These are phyloP conservation scores for Rhytidiadelphus loreus DNA, from an alignment of 225 moss, liverwort and hornwort species.

Conservation along the genomic window DNA sequence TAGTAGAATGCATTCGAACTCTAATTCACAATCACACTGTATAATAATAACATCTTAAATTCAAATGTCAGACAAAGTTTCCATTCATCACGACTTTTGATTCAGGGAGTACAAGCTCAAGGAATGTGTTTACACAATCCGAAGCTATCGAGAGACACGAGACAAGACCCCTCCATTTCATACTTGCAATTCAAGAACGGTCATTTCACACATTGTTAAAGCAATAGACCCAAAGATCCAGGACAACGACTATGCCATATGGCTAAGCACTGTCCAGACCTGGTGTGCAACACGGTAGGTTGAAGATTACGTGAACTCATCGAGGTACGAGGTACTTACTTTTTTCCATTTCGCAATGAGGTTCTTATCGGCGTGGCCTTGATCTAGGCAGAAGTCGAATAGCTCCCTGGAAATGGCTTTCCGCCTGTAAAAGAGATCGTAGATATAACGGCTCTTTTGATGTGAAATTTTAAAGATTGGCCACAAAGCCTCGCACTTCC, in stretches of 20 bases:
- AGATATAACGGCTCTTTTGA: constrained; percentile 95
- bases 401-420: constrained; percentile 90
- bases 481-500: constrained; percentile 98
- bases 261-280: neutral
- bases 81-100: neutral
- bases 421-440: constrained; percentile 87
- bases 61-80: neutral
- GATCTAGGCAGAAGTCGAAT: constrained; percentile 93
- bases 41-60: neutral
- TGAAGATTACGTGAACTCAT: neutral
- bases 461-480: constrained; percentile 97
- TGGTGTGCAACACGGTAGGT: neutral
- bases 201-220: neutral
- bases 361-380: constrained; percentile 93
- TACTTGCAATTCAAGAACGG: neutral
- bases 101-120: neutral
- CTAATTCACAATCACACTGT: neutral
- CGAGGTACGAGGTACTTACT: constrained; percentile 13
- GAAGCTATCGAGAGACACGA: neutral
- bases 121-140: neutral
- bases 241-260: neutral
- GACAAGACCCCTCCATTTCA: neutral
- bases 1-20: neutral
- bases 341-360: constrained; percentile 99
- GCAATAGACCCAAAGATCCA: neutral